Conservation (phyloP, 1,284 basidiomycete species). For the Phellinidium pouzarii region DNA sequence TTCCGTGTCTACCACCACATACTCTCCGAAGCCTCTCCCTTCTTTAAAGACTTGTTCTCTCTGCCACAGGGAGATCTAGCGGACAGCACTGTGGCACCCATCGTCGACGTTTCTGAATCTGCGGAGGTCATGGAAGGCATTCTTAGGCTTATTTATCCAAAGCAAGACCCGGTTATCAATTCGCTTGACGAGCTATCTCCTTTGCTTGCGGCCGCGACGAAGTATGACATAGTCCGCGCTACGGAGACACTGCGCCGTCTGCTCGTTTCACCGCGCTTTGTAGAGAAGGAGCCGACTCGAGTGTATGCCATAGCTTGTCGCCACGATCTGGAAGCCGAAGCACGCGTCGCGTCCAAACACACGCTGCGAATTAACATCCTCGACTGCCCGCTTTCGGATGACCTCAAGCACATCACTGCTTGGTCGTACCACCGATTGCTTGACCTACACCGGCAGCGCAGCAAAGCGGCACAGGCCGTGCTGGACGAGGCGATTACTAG, state of each 20-base stretch:
- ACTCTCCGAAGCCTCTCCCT: conserved; percentile 53
- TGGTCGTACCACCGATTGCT: conserved; percentile 60
- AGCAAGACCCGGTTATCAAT: conserved; percentile 29
- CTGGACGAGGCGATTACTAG: conserved; percentile 30
- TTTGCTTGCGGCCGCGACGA: conserved; percentile 49
- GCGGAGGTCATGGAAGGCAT: conserved; percentile 39
- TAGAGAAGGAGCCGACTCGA: conserved; percentile 42
- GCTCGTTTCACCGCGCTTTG: conserved; percentile 45
- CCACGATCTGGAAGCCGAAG: conserved; percentile 53
- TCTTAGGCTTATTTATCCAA: conserved; percentile 44
- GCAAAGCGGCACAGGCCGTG: conserved; percentile 40
- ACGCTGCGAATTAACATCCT: conserved; percentile 51
- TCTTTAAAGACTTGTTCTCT: conserved; percentile 63
- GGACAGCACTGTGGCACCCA: conserved; percentile 29
- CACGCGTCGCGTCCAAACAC: conserved; percentile 43
- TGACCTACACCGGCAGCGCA: conserved; percentile 48
- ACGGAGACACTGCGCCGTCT: conserved; percentile 41
- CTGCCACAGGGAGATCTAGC: conserved; percentile 44
- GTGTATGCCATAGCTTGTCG: conserved; percentile 66
- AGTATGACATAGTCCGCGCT: conserved; percentile 54
- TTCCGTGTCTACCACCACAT: conserved; percentile 60
- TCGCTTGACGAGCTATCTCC: conserved; percentile 47
- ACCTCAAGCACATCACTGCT: conserved; percentile 57
- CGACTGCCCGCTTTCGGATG: conserved; percentile 49
- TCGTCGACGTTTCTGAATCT: conserved; percentile 51